Percentiles rank a stretch among this genome's conserved stretches.
These are phyloP conservation scores for Agaricus subrufescens DNA, from an alignment of 768 basidiomycete genomes.

Conservation along the genomic window DNA sequence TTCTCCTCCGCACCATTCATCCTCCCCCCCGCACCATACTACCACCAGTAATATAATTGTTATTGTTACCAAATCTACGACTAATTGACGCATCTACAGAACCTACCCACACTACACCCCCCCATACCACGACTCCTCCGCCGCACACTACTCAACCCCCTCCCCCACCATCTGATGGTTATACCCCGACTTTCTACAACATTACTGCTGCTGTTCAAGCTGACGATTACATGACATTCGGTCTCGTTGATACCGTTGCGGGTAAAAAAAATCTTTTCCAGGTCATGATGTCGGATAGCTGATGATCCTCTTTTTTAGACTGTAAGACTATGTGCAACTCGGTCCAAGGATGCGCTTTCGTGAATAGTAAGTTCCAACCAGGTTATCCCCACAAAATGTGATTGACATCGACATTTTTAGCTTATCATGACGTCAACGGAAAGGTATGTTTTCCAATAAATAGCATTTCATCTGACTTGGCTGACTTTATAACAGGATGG, in stretches of 20 bases:
- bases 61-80: not conserved
- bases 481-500: slow-evolving; percentile 24
- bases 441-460: slow-evolving; percentile 23
- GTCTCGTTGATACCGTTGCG: slow-evolving; percentile 37
- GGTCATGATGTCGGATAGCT: not conserved
- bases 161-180: slow-evolving; percentile 24
- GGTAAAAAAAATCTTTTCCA: slow-evolving; percentile 21
- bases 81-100: not conserved
- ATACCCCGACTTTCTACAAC: slow-evolving; percentile 34
- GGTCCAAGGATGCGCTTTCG: slow-evolving; percentile 35
- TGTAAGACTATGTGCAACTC: slow-evolving; percentile 42
- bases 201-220: slow-evolving; percentile 39
- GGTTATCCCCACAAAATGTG: not conserved
- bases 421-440: slow-evolving; percentile 43
- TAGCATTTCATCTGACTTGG: not conserved
- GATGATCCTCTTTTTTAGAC: slow-evolving; percentile 19
- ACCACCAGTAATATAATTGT: no score
- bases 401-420: slow-evolving; percentile 16
- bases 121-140: slow-evolving; percentile 11
- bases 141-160: slow-evolving; percentile 9
- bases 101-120: not conserved
- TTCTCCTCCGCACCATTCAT: no score
- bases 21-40: no score
- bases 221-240: slow-evolving; percentile 36
- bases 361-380: slow-evolving; percentile 30